Conservation (phyloP, 148 eudicot species). For the Chenopodium berlandieri region DNA sequence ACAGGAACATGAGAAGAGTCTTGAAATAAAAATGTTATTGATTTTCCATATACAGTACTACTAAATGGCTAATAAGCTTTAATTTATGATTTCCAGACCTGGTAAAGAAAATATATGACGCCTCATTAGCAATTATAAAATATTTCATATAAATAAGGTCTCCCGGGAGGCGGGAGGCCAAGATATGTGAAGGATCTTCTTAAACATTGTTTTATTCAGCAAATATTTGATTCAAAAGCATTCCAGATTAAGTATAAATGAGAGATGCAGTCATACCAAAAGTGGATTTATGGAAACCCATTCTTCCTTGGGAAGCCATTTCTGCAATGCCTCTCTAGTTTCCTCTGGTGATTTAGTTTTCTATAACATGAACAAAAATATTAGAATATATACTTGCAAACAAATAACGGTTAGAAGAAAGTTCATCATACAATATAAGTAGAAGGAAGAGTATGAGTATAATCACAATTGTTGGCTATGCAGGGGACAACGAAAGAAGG, state of each 20-base stretch:
- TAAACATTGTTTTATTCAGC: neutral
- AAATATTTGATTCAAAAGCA: neutral
- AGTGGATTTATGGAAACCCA: conserved; percentile 97
- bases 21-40: neutral
- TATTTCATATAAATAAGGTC: neutral
- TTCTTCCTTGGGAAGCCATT: conserved; percentile 97
- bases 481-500: neutral
- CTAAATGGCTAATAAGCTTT: too few relatives aligned
- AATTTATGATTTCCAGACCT: neutral
- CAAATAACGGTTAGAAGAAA: neutral
- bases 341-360: conserved; percentile 81
- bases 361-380: conserved; percentile 29
- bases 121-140: neutral
- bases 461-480: neutral
- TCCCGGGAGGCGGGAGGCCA: neutral
- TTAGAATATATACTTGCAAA: neutral
- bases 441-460: neutral
- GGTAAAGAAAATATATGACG: neutral
- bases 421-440: neutral
- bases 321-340: conserved; percentile 76
- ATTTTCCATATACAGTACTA: neutral
- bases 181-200: neutral
- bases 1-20: neutral
- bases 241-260: neutral
- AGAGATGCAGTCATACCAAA: conserved; percentile 50